Evolutionary conservation across 495 filamentous ascomycete genomes (phyloP), one percentile per base, ranked within the genome.

Genomic region (Achaetomiella virescens): DNA sequence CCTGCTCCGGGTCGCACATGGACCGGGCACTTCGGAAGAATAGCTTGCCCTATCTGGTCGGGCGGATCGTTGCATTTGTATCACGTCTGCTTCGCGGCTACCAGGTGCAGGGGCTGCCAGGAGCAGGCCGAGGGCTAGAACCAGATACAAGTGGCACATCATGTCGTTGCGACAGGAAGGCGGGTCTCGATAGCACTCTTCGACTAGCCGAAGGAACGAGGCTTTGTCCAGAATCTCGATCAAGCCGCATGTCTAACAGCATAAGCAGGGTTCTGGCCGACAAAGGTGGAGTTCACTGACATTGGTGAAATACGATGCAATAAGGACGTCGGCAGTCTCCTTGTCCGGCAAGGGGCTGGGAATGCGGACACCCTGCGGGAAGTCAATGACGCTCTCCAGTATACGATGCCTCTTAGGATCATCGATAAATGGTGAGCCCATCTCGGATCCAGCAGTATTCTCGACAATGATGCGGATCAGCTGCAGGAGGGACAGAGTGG

Each of bases 401-500:
- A 90, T 85, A 22, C 81, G 81, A 64, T 89, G 84, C 42, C 85
- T 75, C 48, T 78, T 79, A 15, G 83, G 86, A 59, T 89, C 86
- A 44, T 80, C 72, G 9, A 86, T 89, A 52, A 90, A 89, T 6
- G 78, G 74, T 9, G 84, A 86, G 3, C 62, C 66, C 48, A 66
- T 58, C 4, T 65, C 65, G 4, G 78, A 63, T 6, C 86, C 85
- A 21, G 81, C 80, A 14, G 81, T 81, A 43, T 77, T 84, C 36
- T 82, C 82, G 12, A 90, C 84, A 54, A 89, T 85, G 61, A 87
- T 84, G 31, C 86, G 84, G 38, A 89, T 79, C 54, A 86, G 76
- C 59, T 88, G 84, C 41, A 90, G 64, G 60, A 86, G 88, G 2
- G 86, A 86, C 46, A 89, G 70, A 41, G 82, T 85, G 1, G 85